Percentiles rank a stretch among this genome's conserved stretches.
These are phyloP conservation scores for Arthrinium phaeospermum DNA, from an alignment of 2,329 filamentous ascomycete genomes.

Conservation along the genomic window DNA sequence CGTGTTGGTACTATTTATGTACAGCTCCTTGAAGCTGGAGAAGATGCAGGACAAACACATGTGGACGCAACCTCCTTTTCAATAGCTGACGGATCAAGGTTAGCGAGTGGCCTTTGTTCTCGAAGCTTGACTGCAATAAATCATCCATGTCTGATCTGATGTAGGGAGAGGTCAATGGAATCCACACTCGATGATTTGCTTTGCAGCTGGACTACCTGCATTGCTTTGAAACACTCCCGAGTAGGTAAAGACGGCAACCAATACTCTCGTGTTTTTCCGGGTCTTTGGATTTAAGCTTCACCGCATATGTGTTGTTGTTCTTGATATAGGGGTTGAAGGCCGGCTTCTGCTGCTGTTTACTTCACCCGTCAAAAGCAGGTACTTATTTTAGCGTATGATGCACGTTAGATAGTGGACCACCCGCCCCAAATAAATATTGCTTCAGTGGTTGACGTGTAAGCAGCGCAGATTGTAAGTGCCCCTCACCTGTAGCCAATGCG, in stretches of 20 bases:
- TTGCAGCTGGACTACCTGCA: neutral
- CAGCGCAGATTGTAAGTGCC: conserved; percentile 1
- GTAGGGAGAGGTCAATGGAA: neutral
- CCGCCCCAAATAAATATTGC: conserved; percentile 7
- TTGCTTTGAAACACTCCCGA: neutral
- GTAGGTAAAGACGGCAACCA: neutral
- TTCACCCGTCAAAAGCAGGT: conserved; percentile 1
- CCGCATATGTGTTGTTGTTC: conserved; percentile 1
- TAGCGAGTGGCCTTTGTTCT: neutral
- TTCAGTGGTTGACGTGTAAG: conserved; percentile 16
- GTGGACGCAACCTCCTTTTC: neutral
- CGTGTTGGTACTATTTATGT: neutral
- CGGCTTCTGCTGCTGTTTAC: neutral
- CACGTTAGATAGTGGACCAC: conserved; percentile 12
- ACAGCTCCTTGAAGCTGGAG: neutral
- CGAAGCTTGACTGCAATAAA: neutral
- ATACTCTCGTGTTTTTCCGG: neutral
- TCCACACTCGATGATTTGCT: conserved; percentile 10
- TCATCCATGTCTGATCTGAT: conserved; percentile 6
- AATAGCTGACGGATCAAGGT: neutral
- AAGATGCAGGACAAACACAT: neutral
- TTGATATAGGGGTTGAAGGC: conserved; percentile 5
- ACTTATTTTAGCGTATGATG: conserved; percentile 12
- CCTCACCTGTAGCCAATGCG: conserved; percentile 10
- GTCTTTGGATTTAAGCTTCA: conserved; percentile 14